A percentile compares a stretch with the other conserved stretches of the same genome.
Conservation (phyloP, 2,329 filamentous ascomycete genomes). For the Cladosporium velox region DNA sequence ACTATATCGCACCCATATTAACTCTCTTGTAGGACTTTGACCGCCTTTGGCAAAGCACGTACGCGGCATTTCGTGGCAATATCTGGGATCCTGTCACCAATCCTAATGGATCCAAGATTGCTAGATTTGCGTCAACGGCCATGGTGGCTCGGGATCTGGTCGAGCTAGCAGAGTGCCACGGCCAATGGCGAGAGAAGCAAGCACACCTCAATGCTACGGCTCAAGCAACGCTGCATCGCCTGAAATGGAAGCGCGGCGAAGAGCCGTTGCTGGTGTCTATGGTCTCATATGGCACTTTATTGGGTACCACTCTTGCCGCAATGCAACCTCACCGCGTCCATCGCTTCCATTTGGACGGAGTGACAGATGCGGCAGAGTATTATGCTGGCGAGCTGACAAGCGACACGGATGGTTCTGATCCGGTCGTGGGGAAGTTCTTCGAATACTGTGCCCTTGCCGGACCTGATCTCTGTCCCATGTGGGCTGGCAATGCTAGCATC, state of each 20-base stretch:
- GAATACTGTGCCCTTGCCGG: too few species aligned
- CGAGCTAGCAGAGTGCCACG: not conserved
- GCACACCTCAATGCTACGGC: not conserved
- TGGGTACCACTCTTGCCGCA: constrained; percentile 41
- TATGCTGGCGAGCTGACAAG: not conserved
- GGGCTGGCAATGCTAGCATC: not conserved
- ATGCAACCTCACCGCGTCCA: constrained; percentile 41
- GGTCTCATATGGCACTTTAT: not conserved
- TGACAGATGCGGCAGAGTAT: constrained; percentile 12
- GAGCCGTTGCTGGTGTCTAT: not conserved
- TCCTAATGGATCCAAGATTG: not conserved
- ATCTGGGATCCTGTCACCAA: not conserved
- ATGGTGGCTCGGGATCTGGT: not conserved
- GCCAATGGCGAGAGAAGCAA: not conserved
- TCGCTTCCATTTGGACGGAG: constrained; percentile 44
- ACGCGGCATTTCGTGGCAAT: not conserved
- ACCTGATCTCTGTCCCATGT: not conserved
- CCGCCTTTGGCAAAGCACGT: not conserved
- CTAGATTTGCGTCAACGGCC: not conserved
- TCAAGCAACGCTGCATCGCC: not conserved
- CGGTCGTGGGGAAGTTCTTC: too few species aligned
- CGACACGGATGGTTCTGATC: not conserved
- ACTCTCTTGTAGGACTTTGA: not conserved
- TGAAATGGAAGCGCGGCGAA: not conserved
- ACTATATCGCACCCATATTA: not conserved